Percentiles rank a stretch among this genome's conserved stretches.
phyloP scores from a whole-genome alignment of 768 basidiomycete species.

The Baorangia bicolor region DNA sequence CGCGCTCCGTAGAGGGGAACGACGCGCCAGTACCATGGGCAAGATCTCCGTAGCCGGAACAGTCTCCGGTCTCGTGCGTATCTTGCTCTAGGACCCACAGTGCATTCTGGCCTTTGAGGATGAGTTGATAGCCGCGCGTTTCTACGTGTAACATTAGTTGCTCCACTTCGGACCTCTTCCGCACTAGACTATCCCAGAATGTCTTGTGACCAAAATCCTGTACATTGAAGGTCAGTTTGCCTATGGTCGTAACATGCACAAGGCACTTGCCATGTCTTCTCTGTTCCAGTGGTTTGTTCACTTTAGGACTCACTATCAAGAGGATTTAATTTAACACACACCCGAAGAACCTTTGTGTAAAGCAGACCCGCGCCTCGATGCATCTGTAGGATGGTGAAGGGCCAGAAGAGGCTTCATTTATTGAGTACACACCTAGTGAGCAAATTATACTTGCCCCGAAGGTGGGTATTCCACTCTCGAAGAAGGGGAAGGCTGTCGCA shows the following conservation, averaged over 20 bases:
- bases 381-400: slow-evolving; percentile 28
- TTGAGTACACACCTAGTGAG: slow-evolving; percentile 29
- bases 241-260: not conserved
- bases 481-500: slow-evolving; percentile 33
- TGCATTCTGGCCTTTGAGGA: slow-evolving; percentile 36
- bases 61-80: slow-evolving; percentile 18
- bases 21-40: not conserved
- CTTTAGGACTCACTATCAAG: not conserved
- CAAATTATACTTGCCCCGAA: slow-evolving; percentile 34
- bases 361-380: slow-evolving; percentile 38
- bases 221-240: not conserved
- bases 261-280: slow-evolving; percentile 22
- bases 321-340: slow-evolving; percentile 14
- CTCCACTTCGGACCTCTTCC: slow-evolving; percentile 33
- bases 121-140: slow-evolving; percentile 34
- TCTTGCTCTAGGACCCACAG: slow-evolving; percentile 36
- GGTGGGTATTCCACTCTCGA: slow-evolving; percentile 33
- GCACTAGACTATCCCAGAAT: slow-evolving; percentile 36
- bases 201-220: slow-evolving; percentile 42
- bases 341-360: slow-evolving; percentile 43
- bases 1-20: slow-evolving; percentile 9
- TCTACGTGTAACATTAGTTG: slow-evolving; percentile 32
- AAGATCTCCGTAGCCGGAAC: slow-evolving; percentile 18
- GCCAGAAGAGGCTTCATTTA: not conserved
- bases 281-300: slow-evolving; percentile 1